Conservation (phyloP, 2,329 filamentous ascomycete species). For the Xylariomycetidae sp. region DNA sequence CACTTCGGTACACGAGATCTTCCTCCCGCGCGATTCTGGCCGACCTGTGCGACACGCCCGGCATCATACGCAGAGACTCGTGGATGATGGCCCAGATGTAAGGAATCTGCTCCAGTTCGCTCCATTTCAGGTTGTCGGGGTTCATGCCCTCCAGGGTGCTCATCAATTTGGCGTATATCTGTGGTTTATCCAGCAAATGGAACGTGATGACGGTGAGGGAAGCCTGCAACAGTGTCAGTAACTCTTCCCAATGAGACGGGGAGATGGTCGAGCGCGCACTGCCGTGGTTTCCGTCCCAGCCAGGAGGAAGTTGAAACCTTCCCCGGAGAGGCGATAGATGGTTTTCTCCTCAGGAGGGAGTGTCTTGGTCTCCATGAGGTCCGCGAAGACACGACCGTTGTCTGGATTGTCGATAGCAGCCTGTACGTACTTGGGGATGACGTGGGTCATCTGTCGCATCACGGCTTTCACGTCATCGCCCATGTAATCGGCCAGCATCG, state of each 20-base stretch:
- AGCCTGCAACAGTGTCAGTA: conserved; percentile 13
- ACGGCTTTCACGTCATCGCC: conserved; percentile 10
- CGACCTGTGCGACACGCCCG: conserved; percentile 10
- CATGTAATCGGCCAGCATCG: conserved; percentile 14
- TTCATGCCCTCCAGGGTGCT: conserved; percentile 24
- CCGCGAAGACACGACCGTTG: conserved; percentile 31
- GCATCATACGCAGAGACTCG: conserved; percentile 14
- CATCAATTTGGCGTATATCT: conserved; percentile 23
- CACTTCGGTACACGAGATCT: conserved; percentile 9
- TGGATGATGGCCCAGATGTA: conserved; percentile 15
- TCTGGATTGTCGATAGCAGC: conserved; percentile 25
- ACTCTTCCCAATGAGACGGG: conserved; percentile 4
- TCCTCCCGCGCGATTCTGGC: conserved; percentile 13
- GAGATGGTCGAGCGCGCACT: conserved; percentile 3
- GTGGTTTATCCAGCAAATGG: conserved; percentile 27
- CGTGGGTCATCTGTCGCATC: conserved; percentile 8
- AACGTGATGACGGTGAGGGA: conserved; percentile 29
- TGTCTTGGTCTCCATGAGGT: conserved; percentile 24
- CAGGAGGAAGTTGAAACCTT: conserved; percentile 32
- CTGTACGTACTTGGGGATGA: conserved; percentile 23
- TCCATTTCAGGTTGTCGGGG: conserved; percentile 11
- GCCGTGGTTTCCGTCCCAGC: conserved; percentile 35
- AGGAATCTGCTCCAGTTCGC: conserved; percentile 12
- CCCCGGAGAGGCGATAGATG: conserved; percentile 29
- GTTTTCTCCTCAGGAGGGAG: conserved; percentile 30